Evolutionary conservation across 2,329 filamentous ascomycete genomes (phyloP), one percentile per base, ranked within the genome.

Genomic region (Microdochium nivale): DNA sequence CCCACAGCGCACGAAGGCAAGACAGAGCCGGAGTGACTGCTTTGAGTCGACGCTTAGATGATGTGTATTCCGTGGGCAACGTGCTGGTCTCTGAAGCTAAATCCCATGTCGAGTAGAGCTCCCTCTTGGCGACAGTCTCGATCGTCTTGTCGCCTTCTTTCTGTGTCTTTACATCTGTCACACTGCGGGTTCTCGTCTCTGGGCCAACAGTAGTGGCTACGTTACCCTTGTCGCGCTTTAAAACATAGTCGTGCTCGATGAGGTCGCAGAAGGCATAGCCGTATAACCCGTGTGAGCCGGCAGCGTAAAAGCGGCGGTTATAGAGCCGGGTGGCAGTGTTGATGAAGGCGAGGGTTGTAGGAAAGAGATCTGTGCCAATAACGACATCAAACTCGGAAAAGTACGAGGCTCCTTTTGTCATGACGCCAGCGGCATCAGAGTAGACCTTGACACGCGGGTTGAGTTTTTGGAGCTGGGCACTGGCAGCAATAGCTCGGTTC

Each of bases 261-360:
- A 99, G 78, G 67, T 99, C 94, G 53, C 88, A 87, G 67, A 99
- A 99, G 58, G 96, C 87, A 72, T 89, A 99, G 52, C 94, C 94
- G 67, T 95, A 97, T 65, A 96, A 80, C 48, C 94, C 94, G 65
- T 96, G 89, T 2, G 87, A 82, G 49, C 84, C 86, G 33, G 90
- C 88, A 10, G 90, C 90, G 69, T 99, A 99, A 68, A 96, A 96
- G 11, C 90, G 84, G 48, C 83, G 82, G 56, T 82, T 79, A 54
- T 86, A 84, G 35, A 95, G 72, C 47, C 92, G 86, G 40, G 90
- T 91, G 25, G 88, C 86, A 23, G 88, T 88, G 70, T 97, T 96
- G 71, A 97, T 87, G 53, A 82, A 79, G 57, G 83, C 83, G 55
- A 95, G 80, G 0, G 83, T 83, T 52, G 80, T 75, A 46, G 94